phyloP scores from a whole-genome alignment of 495 filamentous ascomycete species.

The Parachaetomium inaequale region DNA sequence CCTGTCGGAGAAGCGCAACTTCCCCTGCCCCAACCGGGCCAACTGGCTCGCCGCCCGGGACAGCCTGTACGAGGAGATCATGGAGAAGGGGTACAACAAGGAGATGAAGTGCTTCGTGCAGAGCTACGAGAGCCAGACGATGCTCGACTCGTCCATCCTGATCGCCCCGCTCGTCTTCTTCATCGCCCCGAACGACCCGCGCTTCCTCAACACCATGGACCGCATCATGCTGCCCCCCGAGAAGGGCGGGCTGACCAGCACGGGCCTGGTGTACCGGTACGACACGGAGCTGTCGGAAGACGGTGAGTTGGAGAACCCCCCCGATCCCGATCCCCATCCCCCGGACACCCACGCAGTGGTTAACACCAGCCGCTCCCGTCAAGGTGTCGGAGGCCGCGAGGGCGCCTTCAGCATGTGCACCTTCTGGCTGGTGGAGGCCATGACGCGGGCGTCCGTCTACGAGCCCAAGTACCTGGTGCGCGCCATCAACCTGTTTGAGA shows the following conservation, averaged over 20 bases:
- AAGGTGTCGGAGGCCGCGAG: conserved; percentile 68
- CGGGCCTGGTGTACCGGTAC: conserved; percentile 69
- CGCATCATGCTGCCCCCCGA: conserved; percentile 62
- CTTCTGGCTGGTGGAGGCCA: conserved; percentile 73
- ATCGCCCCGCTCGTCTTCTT: conserved; percentile 75
- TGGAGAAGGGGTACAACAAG: conserved; percentile 63
- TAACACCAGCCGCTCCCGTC: background rate
- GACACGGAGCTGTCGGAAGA: conserved; percentile 62
- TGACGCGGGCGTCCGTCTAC: conserved; percentile 64
- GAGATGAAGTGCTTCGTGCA: conserved; percentile 64
- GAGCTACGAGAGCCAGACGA: conserved; percentile 64
- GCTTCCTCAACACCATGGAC: conserved; percentile 66
- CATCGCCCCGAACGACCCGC: conserved; percentile 66
- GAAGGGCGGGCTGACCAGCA: conserved; percentile 67
- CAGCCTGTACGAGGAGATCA: conserved; percentile 65
- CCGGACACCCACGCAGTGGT: no score
- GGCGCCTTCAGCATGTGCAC: conserved; percentile 78
- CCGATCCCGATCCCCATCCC: no score
- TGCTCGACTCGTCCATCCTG: conserved; percentile 65
- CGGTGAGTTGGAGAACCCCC: conserved; percentile 43
- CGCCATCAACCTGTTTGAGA: conserved; percentile 67
- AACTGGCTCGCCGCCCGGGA: conserved; percentile 62
- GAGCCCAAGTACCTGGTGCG: conserved; percentile 59
- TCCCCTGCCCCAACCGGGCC: conserved; percentile 63
- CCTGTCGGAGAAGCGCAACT: conserved; percentile 63